Conservation (phyloP, 2,329 filamentous ascomycete species). For the Mariannaea sp. region DNA sequence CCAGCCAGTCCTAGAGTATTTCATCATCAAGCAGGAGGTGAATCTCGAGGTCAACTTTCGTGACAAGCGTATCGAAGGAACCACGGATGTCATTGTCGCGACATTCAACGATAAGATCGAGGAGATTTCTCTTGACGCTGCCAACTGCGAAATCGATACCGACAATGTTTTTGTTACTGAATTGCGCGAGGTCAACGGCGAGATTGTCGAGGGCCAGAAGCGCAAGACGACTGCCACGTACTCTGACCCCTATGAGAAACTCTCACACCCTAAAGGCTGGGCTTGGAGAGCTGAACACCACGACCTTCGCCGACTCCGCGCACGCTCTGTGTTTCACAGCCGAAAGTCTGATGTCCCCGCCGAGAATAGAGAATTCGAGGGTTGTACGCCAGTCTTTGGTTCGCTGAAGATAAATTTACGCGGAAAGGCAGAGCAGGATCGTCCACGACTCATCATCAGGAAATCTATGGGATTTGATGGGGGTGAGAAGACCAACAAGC, state of each 20-base stretch:
- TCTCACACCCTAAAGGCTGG: conserved; percentile 65
- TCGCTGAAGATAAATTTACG: conserved; percentile 54
- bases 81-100: conserved; percentile 80
- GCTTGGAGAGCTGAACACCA: conserved; percentile 74
- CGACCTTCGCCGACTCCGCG: conserved; percentile 72
- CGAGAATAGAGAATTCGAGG: conserved; percentile 58
- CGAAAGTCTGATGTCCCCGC: conserved; percentile 59
- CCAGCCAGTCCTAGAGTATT: conserved; percentile 46
- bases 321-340: conserved; percentile 57
- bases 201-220: conserved; percentile 43
- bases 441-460: conserved; percentile 50
- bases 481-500: conserved; percentile 48
- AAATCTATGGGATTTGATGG: conserved; percentile 47
- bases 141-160: conserved; percentile 63
- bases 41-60: conserved; percentile 88
- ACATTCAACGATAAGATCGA: conserved; percentile 62
- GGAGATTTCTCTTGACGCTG: conserved; percentile 64
- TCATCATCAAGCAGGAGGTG: conserved; percentile 82
- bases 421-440: conserved; percentile 46
- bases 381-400: conserved; percentile 61
- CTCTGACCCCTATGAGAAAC: conserved; percentile 68
- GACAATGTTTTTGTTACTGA: conserved; percentile 57
- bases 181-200: conserved; percentile 44
- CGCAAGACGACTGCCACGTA: conserved; percentile 52
- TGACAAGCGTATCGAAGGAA: conserved; percentile 74